These are phyloP conservation scores for Apiosordaria backusii DNA, from an alignment of 495 filamentous ascomycete genomes.

Conservation along the genomic window DNA sequence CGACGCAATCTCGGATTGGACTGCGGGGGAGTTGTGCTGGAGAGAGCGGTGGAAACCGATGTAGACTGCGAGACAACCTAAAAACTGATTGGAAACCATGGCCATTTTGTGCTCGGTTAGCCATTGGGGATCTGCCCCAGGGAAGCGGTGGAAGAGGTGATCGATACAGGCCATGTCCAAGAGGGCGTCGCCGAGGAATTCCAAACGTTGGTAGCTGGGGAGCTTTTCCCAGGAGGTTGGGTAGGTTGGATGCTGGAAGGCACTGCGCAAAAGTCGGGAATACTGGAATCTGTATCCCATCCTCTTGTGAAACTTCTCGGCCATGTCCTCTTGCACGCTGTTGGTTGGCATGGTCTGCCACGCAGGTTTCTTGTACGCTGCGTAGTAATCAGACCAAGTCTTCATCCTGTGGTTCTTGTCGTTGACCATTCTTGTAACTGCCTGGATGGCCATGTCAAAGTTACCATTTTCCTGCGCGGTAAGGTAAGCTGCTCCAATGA, in stretches of 20 bases:
- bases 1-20: constrained; percentile 62
- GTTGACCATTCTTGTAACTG: constrained; percentile 73
- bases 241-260: constrained; percentile 86
- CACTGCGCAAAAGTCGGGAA: constrained; percentile 73
- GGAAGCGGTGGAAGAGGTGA: constrained; percentile 71
- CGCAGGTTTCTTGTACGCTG: constrained; percentile 63
- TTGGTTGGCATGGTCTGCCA: constrained; percentile 64
- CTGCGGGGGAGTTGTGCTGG: constrained; percentile 51
- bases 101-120: constrained; percentile 99
- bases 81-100: constrained; percentile 96
- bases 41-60: constrained; percentile 76
- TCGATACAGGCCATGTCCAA: constrained; percentile 86
- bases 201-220: constrained; percentile 86
- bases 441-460: constrained; percentile 78
- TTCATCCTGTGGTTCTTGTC: constrained; percentile 63
- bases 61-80: constrained; percentile 73
- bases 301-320: constrained; percentile 58
- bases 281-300: constrained; percentile 79
- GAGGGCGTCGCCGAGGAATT: constrained; percentile 89
- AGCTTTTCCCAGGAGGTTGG: constrained; percentile 65
- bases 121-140: constrained; percentile 87
- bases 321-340: constrained; percentile 63
- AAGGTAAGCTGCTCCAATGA: constrained; percentile 86
- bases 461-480: constrained; percentile 44
- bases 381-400: constrained; percentile 67